Conservation (phyloP, 495 filamentous ascomycete genomes). For the Entonaema liquescens region DNA sequence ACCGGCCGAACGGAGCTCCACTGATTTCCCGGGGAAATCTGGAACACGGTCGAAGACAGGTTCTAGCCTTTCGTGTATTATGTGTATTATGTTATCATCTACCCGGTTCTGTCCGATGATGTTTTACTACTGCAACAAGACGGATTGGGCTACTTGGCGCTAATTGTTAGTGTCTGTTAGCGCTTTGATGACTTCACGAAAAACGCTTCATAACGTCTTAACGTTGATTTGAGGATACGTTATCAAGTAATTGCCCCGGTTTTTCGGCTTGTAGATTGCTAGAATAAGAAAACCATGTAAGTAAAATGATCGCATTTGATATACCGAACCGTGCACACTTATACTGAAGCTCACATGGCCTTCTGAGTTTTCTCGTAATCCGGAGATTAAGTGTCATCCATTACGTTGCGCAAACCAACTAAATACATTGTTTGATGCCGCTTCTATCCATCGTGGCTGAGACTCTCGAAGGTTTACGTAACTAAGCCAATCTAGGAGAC, state of each 20-base stretch:
- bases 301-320: conserved; percentile 15
- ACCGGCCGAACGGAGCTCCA: conserved; percentile 36
- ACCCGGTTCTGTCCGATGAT: conserved; percentile 32
- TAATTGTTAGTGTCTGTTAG: conserved; percentile 18
- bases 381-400: conserved; percentile 14
- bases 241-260: neutral
- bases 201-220: conserved; percentile 10
- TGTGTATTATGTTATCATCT: conserved; percentile 22
- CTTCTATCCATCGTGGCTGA: conserved; percentile 30
- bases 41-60: conserved; percentile 23
- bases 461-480: conserved; percentile 30
- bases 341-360: conserved; percentile 10
- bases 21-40: conserved; percentile 35
- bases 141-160: conserved; percentile 13
- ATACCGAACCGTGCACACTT: neutral
- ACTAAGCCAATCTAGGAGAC: conserved; percentile 14
- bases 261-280: neutral
- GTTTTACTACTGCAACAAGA: conserved; percentile 25
- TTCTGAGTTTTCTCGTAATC: conserved; percentile 22
- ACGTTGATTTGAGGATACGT: conserved; percentile 27
- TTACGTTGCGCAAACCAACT: conserved; percentile 18
- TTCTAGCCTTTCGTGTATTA: conserved; percentile 16
- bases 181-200: conserved; percentile 25
- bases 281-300: conserved; percentile 5
- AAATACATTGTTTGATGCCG: conserved; percentile 7